Evolutionary conservation across 106 monocot species (phyloP).

Genomic region (Phalaenopsis equestris): DNA sequence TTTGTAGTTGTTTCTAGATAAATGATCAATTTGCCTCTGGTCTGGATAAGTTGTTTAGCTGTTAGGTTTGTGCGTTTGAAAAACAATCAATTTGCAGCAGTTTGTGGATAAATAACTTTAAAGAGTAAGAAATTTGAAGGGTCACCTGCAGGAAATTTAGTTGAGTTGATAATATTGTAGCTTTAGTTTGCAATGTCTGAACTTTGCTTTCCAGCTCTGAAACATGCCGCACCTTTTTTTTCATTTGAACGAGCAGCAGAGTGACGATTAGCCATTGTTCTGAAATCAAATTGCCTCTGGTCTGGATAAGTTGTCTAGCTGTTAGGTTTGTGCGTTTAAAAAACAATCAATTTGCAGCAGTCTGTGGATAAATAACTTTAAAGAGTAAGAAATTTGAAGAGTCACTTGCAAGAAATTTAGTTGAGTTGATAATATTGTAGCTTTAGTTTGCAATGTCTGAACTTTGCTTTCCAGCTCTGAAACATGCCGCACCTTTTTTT

Average conservation of each 20-base stretch:
- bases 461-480: slow-evolving; percentile 73
- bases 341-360: too few relatives aligned
- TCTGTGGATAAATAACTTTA: background rate
- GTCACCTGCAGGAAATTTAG: slow-evolving; percentile 61
- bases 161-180: slow-evolving; percentile 67
- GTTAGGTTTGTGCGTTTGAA: too few relatives aligned
- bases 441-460: slow-evolving; percentile 68
- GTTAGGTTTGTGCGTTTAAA: too few relatives aligned
- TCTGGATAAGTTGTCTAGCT: too few relatives aligned
- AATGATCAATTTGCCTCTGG: too few relatives aligned
- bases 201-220: slow-evolving; percentile 73
- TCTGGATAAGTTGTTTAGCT: too few relatives aligned
- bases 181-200: slow-evolving; percentile 69
- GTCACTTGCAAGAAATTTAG: slow-evolving; percentile 61
- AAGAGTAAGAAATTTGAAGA: background rate
- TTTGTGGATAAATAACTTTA: background rate
- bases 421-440: slow-evolving; percentile 67
- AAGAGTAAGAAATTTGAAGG: background rate
- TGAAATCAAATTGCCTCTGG: background rate
- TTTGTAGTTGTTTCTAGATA: too few relatives aligned
- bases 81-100: too few relatives aligned
- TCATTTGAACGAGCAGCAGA: slow-evolving; percentile 85
- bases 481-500: slow-evolving; percentile 58
- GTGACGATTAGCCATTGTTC: slow-evolving; percentile 68
- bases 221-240: slow-evolving; percentile 57